phyloP scores from a whole-genome alignment of 2,329 filamentous ascomycete genomes.

The Aspergillus pseudoviridinutans region DNA sequence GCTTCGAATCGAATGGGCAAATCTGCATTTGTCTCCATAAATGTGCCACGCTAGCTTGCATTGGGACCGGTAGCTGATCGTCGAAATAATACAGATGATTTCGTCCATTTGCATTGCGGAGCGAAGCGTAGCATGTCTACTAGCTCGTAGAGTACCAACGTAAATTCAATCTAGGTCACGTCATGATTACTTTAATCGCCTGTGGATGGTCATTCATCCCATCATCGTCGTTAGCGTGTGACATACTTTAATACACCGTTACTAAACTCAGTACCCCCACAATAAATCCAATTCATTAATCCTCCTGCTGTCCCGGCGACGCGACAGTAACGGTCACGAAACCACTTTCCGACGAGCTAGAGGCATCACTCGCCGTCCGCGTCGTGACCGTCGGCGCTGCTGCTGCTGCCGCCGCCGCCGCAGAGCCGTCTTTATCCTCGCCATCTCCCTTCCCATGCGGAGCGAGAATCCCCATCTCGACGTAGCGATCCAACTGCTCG shows the following conservation, averaged over 20 bases:
- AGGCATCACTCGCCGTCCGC: neutral
- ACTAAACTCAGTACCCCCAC: too few relatives aligned
- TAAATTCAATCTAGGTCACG: neutral
- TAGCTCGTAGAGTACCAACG: neutral
- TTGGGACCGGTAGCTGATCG: neutral
- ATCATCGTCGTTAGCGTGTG: neutral
- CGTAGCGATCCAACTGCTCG: slow-evolving; percentile 4
- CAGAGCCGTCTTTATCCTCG: neutral
- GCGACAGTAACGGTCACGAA: neutral
- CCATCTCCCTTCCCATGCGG: slow-evolving; percentile 1
- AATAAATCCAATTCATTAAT: neutral
- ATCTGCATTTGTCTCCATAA: neutral
- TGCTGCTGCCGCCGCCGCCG: neutral
- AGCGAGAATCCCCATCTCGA: slow-evolving; percentile 14
- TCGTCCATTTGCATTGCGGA: neutral
- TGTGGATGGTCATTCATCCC: too few relatives aligned
- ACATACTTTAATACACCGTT: neutral
- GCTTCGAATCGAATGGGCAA: neutral
- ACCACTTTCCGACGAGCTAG: neutral
- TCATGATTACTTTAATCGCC: too few relatives aligned
- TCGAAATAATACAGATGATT: neutral
- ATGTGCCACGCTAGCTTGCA: neutral
- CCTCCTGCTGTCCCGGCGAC: neutral
- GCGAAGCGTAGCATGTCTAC: too few relatives aligned
- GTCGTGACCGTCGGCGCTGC: neutral